These are phyloP conservation scores for Pseudogymnoascus sp. DNA, from an alignment of 2,329 filamentous ascomycete species.

Conservation along the genomic window DNA sequence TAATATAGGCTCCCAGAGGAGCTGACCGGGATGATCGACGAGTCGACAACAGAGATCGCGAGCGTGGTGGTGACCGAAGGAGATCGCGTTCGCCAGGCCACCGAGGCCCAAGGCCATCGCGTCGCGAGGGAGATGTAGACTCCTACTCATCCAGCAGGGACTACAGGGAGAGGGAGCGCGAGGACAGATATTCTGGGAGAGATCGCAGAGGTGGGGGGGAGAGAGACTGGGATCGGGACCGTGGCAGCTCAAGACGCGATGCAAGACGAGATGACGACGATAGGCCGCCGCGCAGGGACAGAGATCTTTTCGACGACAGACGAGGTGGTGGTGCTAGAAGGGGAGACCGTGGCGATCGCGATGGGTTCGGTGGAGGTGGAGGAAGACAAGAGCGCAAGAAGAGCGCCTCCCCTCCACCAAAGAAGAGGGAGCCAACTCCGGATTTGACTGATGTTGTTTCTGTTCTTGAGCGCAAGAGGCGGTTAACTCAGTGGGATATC, in stretches of 20 bases:
- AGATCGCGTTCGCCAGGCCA: slow-evolving; percentile 83
- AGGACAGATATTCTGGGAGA: slow-evolving; percentile 78
- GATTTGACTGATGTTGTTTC: slow-evolving; percentile 84
- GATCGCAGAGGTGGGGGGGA: slow-evolving; percentile 56
- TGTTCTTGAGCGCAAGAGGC: slow-evolving; percentile 77
- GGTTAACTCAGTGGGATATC: slow-evolving; percentile 98
- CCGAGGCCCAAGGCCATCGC: slow-evolving; percentile 53
- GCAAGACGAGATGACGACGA: slow-evolving; percentile 62
- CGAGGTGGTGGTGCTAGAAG: slow-evolving; percentile 42
- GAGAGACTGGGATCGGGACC: slow-evolving; percentile 71
- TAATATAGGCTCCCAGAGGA: slow-evolving; percentile 17
- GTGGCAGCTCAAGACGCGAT: slow-evolving; percentile 54
- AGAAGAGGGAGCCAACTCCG: slow-evolving; percentile 91
- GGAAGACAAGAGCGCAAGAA: slow-evolving; percentile 44
- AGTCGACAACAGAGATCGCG: slow-evolving; percentile 39
- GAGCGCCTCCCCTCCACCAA: slow-evolving; percentile 72
- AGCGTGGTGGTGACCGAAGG: slow-evolving; percentile 53
- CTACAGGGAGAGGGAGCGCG: slow-evolving; percentile 87
- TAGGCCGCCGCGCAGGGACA: slow-evolving; percentile 43
- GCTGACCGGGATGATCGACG: slow-evolving; percentile 32
- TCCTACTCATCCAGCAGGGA: slow-evolving; percentile 88
- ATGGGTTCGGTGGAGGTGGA: slow-evolving; percentile 37
- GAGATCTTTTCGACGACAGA: slow-evolving; percentile 58
- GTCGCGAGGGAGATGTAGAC: slow-evolving; percentile 71
- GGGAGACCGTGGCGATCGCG: slow-evolving; percentile 32